phyloP scores from a whole-genome alignment of 2,329 filamentous ascomycete genomes.

The Pseudogymnoascus sp. region DNA sequence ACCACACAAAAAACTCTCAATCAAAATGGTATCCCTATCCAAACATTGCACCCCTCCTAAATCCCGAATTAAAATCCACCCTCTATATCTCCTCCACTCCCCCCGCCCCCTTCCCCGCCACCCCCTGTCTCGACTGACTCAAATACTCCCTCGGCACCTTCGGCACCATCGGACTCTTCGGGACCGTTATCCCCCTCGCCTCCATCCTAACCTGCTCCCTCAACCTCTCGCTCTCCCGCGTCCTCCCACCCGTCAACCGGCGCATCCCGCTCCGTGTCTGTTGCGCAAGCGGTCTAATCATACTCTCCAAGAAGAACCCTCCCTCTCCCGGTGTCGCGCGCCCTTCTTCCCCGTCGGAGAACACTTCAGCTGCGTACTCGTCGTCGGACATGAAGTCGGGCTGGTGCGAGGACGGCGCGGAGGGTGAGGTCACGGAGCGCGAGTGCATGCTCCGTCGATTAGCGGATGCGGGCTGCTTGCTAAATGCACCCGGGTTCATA shows the following conservation, averaged over 20 bases:
- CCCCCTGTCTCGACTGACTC: not conserved
- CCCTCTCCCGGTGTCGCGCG: constrained; percentile 21
- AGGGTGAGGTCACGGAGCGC: constrained; percentile 78
- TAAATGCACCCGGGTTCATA: constrained; percentile 56
- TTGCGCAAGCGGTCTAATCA: constrained; percentile 51
- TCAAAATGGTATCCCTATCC: not conserved
- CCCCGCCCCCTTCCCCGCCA: not conserved
- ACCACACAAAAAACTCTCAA: not conserved
- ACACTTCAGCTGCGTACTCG: constrained; percentile 62
- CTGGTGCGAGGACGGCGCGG: constrained; percentile 48
- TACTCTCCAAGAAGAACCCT: constrained; percentile 49
- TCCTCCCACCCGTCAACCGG: constrained; percentile 50
- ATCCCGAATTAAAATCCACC: not conserved
- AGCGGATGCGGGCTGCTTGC: constrained; percentile 32
- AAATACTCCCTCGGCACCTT: constrained; percentile 27
- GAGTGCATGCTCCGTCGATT: constrained; percentile 64
- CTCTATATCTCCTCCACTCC: not conserved
- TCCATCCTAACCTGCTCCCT: constrained; percentile 25
- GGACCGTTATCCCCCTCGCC: constrained; percentile 24
- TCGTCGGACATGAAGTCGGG: constrained; percentile 63
- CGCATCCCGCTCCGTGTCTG: constrained; percentile 52
- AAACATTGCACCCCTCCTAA: not conserved
- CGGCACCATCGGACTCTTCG: constrained; percentile 27
- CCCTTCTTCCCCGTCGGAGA: constrained; percentile 68
- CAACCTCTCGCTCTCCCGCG: constrained; percentile 25